These are phyloP conservation scores for Alternaria arbusti DNA, from an alignment of 2,329 filamentous ascomycete genomes.

Conservation along the genomic window DNA sequence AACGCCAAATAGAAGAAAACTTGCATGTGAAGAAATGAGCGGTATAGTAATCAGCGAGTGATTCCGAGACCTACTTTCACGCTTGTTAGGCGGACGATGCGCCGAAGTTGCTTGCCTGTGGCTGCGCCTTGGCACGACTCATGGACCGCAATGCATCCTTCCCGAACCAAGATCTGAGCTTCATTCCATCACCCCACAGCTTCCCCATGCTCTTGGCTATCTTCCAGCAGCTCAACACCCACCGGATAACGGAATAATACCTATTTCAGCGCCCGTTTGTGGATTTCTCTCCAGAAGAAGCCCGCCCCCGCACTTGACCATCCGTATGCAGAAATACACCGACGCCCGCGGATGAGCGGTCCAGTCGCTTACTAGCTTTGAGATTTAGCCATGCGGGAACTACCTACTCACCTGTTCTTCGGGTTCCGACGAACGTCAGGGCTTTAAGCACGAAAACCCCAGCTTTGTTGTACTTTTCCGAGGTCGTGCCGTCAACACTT, in stretches of 20 bases:
- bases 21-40: fast-evolving
- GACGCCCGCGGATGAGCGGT: slow-evolving; percentile 28
- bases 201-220: not conserved
- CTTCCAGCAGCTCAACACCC: not conserved
- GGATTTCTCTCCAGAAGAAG: slow-evolving; percentile 18
- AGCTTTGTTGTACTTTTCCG: slow-evolving; percentile 5
- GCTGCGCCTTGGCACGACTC: not conserved
- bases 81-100: not conserved
- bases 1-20: too few species aligned
- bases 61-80: not conserved
- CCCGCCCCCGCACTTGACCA: slow-evolving; percentile 31
- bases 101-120: not conserved
- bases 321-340: slow-evolving; percentile 28
- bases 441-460: slow-evolving; percentile 6
- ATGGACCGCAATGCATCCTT: not conserved
- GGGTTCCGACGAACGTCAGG: slow-evolving; percentile 9
- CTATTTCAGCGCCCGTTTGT: slow-evolving; percentile 13
- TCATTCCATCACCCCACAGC: not conserved
- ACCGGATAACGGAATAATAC: slow-evolving; percentile 14
- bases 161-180: not conserved
- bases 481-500: slow-evolving; percentile 3
- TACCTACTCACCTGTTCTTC: slow-evolving; percentile 33
- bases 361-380: slow-evolving; percentile 17
- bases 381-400: slow-evolving; percentile 16
- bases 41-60: not conserved